These are phyloP conservation scores for Daldinia eschscholtzii DNA, from an alignment of 2,329 filamentous ascomycete genomes.

Conservation along the genomic window DNA sequence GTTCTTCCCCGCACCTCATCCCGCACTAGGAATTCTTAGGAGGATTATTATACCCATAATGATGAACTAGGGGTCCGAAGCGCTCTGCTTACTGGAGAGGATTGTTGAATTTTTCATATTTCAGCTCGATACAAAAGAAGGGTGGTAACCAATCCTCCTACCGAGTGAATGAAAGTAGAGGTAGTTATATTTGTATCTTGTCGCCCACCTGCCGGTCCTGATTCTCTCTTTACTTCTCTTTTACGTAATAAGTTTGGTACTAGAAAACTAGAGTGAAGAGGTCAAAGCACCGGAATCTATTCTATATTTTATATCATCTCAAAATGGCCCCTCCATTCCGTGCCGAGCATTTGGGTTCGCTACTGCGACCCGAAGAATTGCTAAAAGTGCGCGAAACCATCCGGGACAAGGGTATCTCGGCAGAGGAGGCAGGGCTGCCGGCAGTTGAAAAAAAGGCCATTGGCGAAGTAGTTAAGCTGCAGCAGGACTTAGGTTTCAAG, in stretches of 20 bases:
- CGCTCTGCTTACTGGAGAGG: conserved; percentile 10
- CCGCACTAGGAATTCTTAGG: conserved; percentile 28
- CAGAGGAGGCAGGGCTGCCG: conserved; percentile 67
- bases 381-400: conserved; percentile 71
- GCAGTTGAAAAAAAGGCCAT: conserved; percentile 75
- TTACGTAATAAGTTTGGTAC: background rate
- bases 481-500: conserved; percentile 74
- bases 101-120: background rate
- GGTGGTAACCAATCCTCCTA: background rate
- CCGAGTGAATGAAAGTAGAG: conserved; percentile 5
- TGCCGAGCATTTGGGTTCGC: conserved; percentile 80
- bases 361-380: conserved; percentile 76
- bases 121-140: conserved; percentile 18
- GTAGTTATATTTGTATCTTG: background rate
- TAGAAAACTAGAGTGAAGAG: conserved; percentile 3
- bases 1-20: conserved; percentile 32
- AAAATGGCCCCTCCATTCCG: conserved; percentile 69
- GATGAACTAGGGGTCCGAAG: conserved; percentile 8
- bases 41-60: conserved; percentile 21
- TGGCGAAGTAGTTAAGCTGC: conserved; percentile 74
- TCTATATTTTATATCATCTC: conserved; percentile 2
- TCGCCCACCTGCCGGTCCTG: background rate
- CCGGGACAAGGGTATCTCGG: conserved; percentile 67
- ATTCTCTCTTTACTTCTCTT: background rate
- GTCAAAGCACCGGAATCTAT: background rate